phyloP scores from a whole-genome alignment of 202 grass and related monocot genomes.

The Panicum virgatum region DNA sequence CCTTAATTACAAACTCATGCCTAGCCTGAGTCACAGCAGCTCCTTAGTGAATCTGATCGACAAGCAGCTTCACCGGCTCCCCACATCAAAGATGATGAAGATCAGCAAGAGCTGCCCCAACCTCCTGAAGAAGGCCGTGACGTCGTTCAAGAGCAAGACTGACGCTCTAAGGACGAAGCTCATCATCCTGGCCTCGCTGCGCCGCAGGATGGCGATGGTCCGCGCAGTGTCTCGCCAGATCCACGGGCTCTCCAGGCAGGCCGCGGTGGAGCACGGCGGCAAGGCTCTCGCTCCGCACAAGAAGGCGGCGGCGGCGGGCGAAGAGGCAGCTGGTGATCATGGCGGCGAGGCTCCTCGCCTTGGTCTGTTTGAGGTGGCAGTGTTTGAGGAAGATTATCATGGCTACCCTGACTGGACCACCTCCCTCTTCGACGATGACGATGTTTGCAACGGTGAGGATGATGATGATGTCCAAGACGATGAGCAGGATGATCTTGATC shows the following conservation, averaged over 20 bases:
- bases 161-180: conserved; percentile 31
- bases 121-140: conserved; percentile 43
- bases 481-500: not conserved
- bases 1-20: not conserved
- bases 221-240: conserved; percentile 22
- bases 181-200: conserved; percentile 38
- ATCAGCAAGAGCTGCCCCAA: conserved; percentile 21
- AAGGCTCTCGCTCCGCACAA: not conserved
- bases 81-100: conserved; percentile 33
- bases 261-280: not conserved
- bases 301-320: not conserved
- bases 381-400: conserved; percentile 36
- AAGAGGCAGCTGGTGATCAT: not conserved
- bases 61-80: not conserved
- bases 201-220: conserved; percentile 24
- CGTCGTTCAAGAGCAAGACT: conserved; percentile 32
- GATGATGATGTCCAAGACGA: not conserved
- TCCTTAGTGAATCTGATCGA: not conserved
- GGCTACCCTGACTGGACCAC: conserved; percentile 6
- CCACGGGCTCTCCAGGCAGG: conserved; percentile 16
- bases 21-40: conserved; percentile 16
- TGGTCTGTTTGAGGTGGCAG: not conserved
- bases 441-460: not conserved
- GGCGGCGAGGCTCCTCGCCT: not conserved
- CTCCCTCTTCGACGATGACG: conserved; percentile 28